Evolutionary conservation across 1,284 basidiomycete genomes (phyloP), one percentile per base, ranked within the genome.

Genomic region (Lignosus rhinocerotis): DNA sequence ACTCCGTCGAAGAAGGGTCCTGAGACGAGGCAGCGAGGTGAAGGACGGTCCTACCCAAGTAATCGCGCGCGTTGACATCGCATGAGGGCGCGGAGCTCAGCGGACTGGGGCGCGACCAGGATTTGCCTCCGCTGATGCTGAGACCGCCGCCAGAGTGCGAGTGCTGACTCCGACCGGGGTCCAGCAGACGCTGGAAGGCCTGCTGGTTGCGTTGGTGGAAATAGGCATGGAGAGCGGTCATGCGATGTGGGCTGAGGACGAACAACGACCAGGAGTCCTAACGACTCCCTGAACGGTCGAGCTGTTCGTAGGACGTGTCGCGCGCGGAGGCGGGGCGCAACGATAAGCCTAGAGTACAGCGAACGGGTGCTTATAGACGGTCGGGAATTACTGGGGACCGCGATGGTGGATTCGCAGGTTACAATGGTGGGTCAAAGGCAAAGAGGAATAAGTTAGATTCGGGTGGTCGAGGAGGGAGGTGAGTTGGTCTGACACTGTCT

Each of bases 161-260:
- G 51, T 59, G 58, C 36, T 58, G 53, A 42, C 56, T 56, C 54
- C 59, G 59, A 55, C 60, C 54, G 68, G 77, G 66, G 67, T 92
- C 88, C 70, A 94, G 84, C 73, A 90, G 81, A 69, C 89, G 88
- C 72, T 91, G 86, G 75, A 94, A 94, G 58, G 84, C 88, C 76
- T 89, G 88, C 75, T 90, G 83, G 74, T 92, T 87, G 69, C 87
- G 82, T 74, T 88, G 83, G 73, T 80, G 73, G 71, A 90, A 92
- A 75, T 89, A 82, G 59, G 81, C 88, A 91, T 94, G 92, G 77
- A 94, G 88, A 75, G 82, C 78, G 79, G 78, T 89, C 88, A 90
- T 90, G 71, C 83, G 64, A 59, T 39, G 53, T 55, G 58, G 63
- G 55, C 19, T 32, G 53, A 59, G 44, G 46, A 41, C 61, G 59